Evolutionary conservation across 2,329 filamentous ascomycete genomes (phyloP).

Genomic region (Parascedosporium putredinis): DNA sequence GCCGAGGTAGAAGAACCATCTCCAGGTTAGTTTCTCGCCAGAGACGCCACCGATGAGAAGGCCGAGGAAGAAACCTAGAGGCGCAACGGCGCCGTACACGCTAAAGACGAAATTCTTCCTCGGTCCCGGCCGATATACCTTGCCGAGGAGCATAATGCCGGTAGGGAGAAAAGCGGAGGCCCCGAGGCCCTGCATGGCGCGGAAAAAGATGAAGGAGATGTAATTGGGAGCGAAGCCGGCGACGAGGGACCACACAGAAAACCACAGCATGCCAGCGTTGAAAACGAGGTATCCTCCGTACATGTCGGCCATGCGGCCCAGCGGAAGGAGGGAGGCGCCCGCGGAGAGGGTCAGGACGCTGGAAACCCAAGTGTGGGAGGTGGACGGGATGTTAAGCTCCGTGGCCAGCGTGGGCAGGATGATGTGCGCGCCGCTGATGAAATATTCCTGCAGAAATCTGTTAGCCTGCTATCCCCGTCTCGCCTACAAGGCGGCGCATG

Average conservation of each 20-base stretch:
- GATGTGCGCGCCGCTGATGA: slow-evolving; percentile 12
- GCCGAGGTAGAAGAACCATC: slow-evolving; percentile 64
- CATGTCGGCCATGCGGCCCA: slow-evolving; percentile 52
- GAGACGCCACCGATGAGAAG: slow-evolving; percentile 57
- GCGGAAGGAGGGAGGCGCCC: slow-evolving; percentile 49
- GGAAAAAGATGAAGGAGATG: slow-evolving; percentile 61
- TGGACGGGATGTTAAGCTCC: slow-evolving; percentile 53
- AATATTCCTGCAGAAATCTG: slow-evolving; percentile 11
- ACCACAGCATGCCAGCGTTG: slow-evolving; percentile 50
- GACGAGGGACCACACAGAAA: slow-evolving; percentile 57
- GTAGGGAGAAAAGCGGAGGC: slow-evolving; percentile 63
- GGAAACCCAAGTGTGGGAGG: slow-evolving; percentile 52
- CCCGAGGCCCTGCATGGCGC: slow-evolving; percentile 65
- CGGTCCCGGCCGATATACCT: slow-evolving; percentile 57
- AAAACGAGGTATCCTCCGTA: slow-evolving; percentile 54
- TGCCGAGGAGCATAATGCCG: slow-evolving; percentile 59
- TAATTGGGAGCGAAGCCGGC: slow-evolving; percentile 59
- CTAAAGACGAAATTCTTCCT: slow-evolving; percentile 59
- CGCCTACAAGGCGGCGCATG: no score
- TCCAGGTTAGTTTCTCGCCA: slow-evolving; percentile 50
- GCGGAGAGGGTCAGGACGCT: slow-evolving; percentile 50
- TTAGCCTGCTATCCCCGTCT: no score
- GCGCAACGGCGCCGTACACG: slow-evolving; percentile 47
- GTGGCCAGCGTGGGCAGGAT: slow-evolving; percentile 56
- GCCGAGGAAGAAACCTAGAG: slow-evolving; percentile 50